Conservation (phyloP, 2,329 filamentous ascomycete species). For the Aurifilum marmelostoma region DNA sequence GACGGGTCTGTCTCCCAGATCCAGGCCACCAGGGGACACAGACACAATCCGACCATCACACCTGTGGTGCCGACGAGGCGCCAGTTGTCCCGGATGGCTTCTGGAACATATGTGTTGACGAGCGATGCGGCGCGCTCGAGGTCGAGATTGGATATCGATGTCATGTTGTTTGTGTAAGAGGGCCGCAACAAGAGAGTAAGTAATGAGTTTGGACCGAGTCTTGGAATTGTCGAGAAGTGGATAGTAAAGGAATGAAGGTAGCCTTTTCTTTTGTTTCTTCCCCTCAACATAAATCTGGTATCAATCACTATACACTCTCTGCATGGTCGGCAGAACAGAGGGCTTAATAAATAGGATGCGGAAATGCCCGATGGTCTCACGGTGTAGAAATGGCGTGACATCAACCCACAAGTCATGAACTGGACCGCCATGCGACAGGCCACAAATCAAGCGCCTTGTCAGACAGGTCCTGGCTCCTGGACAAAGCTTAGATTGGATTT, state of each 20-base stretch:
- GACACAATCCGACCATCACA: constrained; percentile 20
- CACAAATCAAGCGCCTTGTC: not conserved
- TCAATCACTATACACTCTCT: no score
- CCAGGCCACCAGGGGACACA: constrained; percentile 31
- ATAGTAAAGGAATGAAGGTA: not conserved
- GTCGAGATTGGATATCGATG: constrained; percentile 9
- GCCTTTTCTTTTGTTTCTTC: no score
- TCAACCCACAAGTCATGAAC: constrained; percentile 8
- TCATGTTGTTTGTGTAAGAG: not conserved
- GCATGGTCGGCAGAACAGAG: not conserved
- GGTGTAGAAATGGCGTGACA: constrained; percentile 9
- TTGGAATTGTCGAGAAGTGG: not conserved
- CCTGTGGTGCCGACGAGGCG: constrained; percentile 21
- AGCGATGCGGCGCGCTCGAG: constrained; percentile 21
- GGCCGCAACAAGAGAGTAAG: no score
- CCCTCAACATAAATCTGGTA: not conserved
- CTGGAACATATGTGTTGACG: constrained; percentile 19
- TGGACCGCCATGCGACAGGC: not conserved
- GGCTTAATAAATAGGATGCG: not conserved
- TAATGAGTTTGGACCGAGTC: no score
- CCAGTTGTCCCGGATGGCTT: constrained; percentile 23
- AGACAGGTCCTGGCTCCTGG: not conserved
- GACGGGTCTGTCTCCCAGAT: constrained; percentile 39
- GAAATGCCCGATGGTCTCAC: not conserved
- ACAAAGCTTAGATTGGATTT: not conserved